These are phyloP conservation scores for Puccinia horiana DNA, from an alignment of 1,284 basidiomycete genomes.

Conservation along the genomic window DNA sequence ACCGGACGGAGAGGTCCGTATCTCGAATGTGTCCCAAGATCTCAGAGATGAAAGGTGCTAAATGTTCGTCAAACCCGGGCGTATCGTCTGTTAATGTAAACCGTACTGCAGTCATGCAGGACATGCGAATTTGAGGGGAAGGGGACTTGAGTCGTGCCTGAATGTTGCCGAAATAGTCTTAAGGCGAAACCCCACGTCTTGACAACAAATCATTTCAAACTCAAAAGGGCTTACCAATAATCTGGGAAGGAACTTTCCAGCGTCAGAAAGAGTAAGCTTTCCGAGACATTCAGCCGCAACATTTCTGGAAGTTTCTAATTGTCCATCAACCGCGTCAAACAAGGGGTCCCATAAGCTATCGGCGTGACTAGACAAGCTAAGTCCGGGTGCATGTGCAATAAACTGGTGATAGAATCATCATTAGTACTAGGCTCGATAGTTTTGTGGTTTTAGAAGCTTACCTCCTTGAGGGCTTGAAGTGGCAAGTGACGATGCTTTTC, in stretches of 20 bases:
- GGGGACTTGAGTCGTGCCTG: constrained; percentile 61
- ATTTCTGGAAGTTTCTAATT: constrained; percentile 85
- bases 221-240: constrained; percentile 69
- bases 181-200: not conserved
- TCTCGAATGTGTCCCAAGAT: constrained; percentile 47
- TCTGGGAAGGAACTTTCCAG: constrained; percentile 82
- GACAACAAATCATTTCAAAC: constrained; percentile 20
- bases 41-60: constrained; percentile 36
- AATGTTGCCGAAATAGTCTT: constrained; percentile 16
- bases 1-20: constrained; percentile 37
- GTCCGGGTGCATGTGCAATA: constrained; percentile 81
- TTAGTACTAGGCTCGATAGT: not conserved
- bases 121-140: constrained; percentile 73
- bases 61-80: constrained; percentile 69
- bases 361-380: constrained; percentile 78
- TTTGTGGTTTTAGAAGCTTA: constrained; percentile 54
- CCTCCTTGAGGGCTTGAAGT: constrained; percentile 90
- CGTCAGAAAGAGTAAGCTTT: constrained; percentile 86
- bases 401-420: constrained; percentile 64
- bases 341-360: constrained; percentile 86
- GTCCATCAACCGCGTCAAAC: constrained; percentile 69
- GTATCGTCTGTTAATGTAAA: constrained; percentile 91
- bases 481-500: constrained; percentile 78
- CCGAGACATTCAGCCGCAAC: constrained; percentile 95
- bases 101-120: constrained; percentile 87